Percentiles rank a stretch among this genome's conserved stretches.
Conservation (phyloP, 108 stramenopile genomes). For the Cyclotella distinguenda region DNA sequence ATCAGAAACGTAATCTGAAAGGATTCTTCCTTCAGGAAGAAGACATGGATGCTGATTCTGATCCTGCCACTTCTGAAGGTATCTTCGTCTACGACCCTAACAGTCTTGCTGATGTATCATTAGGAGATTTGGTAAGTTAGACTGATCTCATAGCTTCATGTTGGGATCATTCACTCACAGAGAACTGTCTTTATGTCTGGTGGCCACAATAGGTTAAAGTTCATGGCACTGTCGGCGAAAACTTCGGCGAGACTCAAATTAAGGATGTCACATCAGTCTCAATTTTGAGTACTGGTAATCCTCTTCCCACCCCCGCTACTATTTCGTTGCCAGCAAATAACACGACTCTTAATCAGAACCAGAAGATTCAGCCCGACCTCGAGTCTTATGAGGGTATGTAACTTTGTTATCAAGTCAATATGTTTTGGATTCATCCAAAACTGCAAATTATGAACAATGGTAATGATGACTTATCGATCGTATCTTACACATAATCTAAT, state of each 20-base stretch:
- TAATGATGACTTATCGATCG: too few relatives aligned
- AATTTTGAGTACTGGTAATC: conserved; percentile 9
- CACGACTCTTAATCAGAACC: not conserved
- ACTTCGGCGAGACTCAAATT: conserved; percentile 38
- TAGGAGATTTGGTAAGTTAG: conserved; percentile 29
- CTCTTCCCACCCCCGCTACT: conserved; percentile 16
- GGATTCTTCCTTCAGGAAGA: conserved; percentile 53
- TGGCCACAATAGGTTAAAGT: conserved; percentile 16
- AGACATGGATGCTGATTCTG: conserved; percentile 28
- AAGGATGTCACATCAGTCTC: not conserved
- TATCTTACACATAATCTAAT: not conserved
- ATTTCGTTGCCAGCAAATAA: conserved; percentile 12
- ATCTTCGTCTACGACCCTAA: conserved; percentile 38
- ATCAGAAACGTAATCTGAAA: conserved; percentile 25
- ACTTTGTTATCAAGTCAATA: too few relatives aligned
- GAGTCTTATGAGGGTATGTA: conserved; percentile 27
- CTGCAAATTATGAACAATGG: not conserved
- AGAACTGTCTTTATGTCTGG: not conserved
- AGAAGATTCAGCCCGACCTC: conserved; percentile 13
- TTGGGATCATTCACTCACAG: not conserved
- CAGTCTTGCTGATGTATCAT: not conserved
- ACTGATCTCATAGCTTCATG: too few relatives aligned
- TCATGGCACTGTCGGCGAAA: conserved; percentile 23
- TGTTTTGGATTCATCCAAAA: too few relatives aligned
- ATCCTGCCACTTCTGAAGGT: conserved; percentile 46